Percentiles rank a stretch among this genome's conserved stretches.
Evolutionary conservation across 352 stramenopile genomes (phyloP).

Genomic region (Phytophthora agathidicida): DNA sequence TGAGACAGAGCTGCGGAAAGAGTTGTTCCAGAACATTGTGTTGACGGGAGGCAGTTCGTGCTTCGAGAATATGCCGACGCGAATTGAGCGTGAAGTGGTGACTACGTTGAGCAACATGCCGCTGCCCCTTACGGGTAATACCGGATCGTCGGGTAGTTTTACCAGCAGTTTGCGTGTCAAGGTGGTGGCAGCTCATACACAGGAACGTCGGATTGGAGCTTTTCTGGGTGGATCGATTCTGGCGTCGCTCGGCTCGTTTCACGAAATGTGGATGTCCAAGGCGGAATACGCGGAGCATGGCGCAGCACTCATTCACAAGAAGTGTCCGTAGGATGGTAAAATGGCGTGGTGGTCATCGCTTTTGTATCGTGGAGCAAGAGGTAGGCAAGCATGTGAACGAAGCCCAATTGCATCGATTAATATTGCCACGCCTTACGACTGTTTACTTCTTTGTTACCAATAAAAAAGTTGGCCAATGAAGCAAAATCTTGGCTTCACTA

Average conservation of each 20-base stretch:
- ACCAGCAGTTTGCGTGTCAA: conserved; percentile 69
- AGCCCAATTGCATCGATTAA: no score
- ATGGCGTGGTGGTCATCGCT: no score
- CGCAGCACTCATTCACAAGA: conserved; percentile 96
- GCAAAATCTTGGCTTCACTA: no score
- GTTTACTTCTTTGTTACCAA: no score
- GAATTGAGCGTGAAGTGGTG: conserved; percentile 79
- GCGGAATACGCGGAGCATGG: conserved; percentile 99
- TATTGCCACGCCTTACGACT: no score
- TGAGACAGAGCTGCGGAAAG: conserved; percentile 78
- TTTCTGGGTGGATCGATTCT: conserved; percentile 97
- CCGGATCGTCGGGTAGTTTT: conserved; percentile 16
- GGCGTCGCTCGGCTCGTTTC: conserved; percentile 96
- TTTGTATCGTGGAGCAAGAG: no score
- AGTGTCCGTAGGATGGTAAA: conserved; percentile 76
- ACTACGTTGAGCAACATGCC: conserved; percentile 49
- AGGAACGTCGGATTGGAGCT: conserved; percentile 71
- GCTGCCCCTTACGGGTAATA: conserved; percentile 31
- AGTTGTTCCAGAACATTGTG: conserved; percentile 86
- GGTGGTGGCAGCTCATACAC: conserved; percentile 63
- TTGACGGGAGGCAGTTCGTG: conserved; percentile 80
- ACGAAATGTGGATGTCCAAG: conserved; percentile 99
- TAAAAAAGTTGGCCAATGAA: no score
- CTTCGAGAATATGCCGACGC: conserved; percentile 78
- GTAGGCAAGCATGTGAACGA: no score